phyloP scores from a whole-genome alignment of 768 basidiomycete genomes.

The Obba rivulosa region DNA sequence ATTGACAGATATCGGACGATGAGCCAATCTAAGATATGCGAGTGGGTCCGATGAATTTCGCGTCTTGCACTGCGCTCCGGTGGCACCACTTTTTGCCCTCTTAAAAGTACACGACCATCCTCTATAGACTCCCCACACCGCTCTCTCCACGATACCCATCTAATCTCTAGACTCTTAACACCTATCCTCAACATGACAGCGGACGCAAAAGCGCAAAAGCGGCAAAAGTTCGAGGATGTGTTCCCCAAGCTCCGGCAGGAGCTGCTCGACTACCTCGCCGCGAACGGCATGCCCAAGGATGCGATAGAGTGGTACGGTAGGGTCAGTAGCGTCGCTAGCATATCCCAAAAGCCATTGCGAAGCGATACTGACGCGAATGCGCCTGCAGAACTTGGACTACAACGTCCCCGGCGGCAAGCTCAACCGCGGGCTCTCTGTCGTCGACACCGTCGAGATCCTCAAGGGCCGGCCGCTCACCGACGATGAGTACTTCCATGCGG shows the following conservation, averaged over 20 bases:
- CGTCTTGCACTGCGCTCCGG: too few species aligned
- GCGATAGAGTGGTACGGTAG: constrained; percentile 80
- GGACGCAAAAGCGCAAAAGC: constrained; percentile 20
- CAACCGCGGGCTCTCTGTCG: constrained; percentile 93
- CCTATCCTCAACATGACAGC: constrained; percentile 3
- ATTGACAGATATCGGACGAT: too few species aligned
- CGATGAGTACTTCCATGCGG: constrained; percentile 85
- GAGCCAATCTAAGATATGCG: too few species aligned
- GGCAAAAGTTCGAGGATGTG: constrained; percentile 64
- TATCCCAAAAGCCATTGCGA: not conserved
- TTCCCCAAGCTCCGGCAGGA: constrained; percentile 73
- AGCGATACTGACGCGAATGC: not conserved
- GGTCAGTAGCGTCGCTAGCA: constrained; percentile 39
- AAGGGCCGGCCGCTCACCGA: constrained; percentile 65
- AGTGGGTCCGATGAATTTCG: too few species aligned
- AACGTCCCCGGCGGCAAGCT: constrained; percentile 97
- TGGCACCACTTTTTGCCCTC: too few species aligned
- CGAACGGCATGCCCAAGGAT: constrained; percentile 76
- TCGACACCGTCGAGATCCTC: constrained; percentile 88
- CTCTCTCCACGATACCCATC: too few species aligned
- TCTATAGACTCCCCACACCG: too few species aligned
- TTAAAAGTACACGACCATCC: too few species aligned
- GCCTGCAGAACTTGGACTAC: constrained; percentile 72
- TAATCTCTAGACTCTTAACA: too few species aligned
- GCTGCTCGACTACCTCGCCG: constrained; percentile 61